Evolutionary conservation across 1,139 yeast species (phyloP), one percentile per base, ranked within the genome.

Genomic region (Sugiyamaella japonica): DNA sequence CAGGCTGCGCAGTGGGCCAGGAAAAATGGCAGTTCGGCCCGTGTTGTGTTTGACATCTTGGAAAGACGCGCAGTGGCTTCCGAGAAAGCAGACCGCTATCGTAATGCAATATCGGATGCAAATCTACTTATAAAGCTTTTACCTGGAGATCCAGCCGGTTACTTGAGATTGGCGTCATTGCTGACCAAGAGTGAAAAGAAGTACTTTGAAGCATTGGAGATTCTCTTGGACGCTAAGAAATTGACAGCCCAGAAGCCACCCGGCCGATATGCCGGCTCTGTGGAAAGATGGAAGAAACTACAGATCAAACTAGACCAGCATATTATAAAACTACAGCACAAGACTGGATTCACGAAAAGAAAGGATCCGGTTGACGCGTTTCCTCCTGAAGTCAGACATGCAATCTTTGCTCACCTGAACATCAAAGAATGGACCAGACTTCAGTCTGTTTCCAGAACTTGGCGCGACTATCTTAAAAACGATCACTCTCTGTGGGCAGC

Each of bases 61-160:
- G 51, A 48, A 29, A 29, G 32, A 7, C 44, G 51, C 5, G 40
- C 46, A 9, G 46, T 39, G 7, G 51, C 51, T 6, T 36, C 31
- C 7, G 40, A 39, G 28, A 29, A 40, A 40, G 51, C 51, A 7
- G 34, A 20, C 12, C 25, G 36, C 17, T 39, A n/a, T 38, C 23
- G 20, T 7, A 48, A 48, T 48, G 45, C 51, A 9, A 5, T 48
- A 16, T 31, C 45, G 4, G 51, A 48, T 17, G 51, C 32, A 2
- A 39, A 25, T 6, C 38, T 10, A 28, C 38, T 48, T 12, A 31
- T 29, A 9, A 31, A 23, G 16, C 37, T 48, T 2, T 2, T 39
- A 7, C 51, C 51, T 20, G 20, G 23, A 9, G 51, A 48, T 40
- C 51, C 51, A 10, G 46, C 45, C 15, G 44, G 46, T 12, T 48